Conservation (phyloP, 2,329 filamentous ascomycete genomes). For the Diaporthe australafricana region DNA sequence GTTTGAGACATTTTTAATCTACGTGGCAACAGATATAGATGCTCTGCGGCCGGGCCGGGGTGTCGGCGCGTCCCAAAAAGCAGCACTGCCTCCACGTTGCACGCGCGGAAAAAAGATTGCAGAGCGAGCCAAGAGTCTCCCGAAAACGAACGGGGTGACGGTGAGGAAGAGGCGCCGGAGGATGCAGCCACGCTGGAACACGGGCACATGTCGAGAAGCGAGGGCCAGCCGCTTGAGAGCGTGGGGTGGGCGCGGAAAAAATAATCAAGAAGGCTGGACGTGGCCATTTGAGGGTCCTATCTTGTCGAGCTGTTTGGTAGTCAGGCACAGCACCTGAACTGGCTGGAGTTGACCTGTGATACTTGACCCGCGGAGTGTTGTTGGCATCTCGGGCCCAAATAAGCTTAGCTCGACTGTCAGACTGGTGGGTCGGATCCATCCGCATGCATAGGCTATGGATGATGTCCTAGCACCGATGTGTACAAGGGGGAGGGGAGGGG, state of each 20-base stretch:
- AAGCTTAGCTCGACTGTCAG: conserved; percentile 30
- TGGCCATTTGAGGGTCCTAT: not conserved
- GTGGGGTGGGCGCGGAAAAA: not conserved
- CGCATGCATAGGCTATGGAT: conserved; percentile 23
- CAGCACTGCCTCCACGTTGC: not conserved
- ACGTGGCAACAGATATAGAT: not conserved
- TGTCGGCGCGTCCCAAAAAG: not conserved
- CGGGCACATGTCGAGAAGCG: not conserved
- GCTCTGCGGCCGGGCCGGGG: not conserved
- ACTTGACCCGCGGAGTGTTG: not conserved
- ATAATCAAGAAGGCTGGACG: not conserved
- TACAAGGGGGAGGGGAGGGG: not conserved
- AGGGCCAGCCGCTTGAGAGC: not conserved
- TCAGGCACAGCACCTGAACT: conserved; percentile 20
- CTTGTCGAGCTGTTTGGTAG: conserved; percentile 1
- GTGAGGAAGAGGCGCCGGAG: not conserved
- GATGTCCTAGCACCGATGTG: not conserved
- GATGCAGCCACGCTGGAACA: not conserved
- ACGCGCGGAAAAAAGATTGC: not conserved
- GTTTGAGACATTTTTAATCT: conserved; percentile 16
- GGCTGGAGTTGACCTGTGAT: not conserved
- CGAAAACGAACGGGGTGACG: not conserved
- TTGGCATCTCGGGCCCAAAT: conserved; percentile 15
- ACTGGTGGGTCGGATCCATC: conserved; percentile 31
- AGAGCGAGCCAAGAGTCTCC: not conserved